phyloP scores from a whole-genome alignment of 169 alveolate genomes.

The Eimeria brunetti region DNA sequence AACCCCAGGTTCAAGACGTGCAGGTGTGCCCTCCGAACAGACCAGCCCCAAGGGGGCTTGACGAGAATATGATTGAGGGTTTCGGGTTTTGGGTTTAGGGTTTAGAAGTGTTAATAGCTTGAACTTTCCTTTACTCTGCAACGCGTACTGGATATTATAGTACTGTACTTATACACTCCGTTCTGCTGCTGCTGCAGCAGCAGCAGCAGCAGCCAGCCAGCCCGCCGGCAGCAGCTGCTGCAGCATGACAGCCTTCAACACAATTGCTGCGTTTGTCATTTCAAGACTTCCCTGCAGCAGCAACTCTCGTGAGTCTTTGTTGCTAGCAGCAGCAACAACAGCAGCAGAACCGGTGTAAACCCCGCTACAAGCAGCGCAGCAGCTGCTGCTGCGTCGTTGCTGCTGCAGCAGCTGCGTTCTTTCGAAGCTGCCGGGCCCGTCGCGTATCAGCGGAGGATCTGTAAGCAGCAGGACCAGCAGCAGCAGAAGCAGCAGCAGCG shows the following conservation, averaged over 20 bases:
- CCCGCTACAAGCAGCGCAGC: neutral
- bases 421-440: neutral
- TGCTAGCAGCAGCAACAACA: conserved; percentile 54
- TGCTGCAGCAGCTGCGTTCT: conserved; percentile 17
- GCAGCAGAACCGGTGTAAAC: conserved; percentile 23
- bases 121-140: neutral
- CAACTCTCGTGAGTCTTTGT: conserved; percentile 10
- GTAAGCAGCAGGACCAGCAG: conserved; percentile 21
- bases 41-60: conserved; percentile 40
- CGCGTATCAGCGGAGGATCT: neutral
- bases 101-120: neutral
- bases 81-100: conserved; percentile 16
- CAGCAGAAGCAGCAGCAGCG: conserved; percentile 59
- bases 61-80: neutral
- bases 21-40: neutral
- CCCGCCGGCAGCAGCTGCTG: conserved; percentile 34
- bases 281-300: neutral
- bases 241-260: neutral
- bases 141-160: neutral
- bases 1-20: neutral
- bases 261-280: conserved; percentile 6
- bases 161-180: neutral
- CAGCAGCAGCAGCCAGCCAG: conserved; percentile 64
- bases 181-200: conserved; percentile 5
- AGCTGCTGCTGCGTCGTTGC: conserved; percentile 23